These are phyloP conservation scores for Austroboletus niveus DNA, from an alignment of 1,284 basidiomycete genomes.

Conservation along the genomic window DNA sequence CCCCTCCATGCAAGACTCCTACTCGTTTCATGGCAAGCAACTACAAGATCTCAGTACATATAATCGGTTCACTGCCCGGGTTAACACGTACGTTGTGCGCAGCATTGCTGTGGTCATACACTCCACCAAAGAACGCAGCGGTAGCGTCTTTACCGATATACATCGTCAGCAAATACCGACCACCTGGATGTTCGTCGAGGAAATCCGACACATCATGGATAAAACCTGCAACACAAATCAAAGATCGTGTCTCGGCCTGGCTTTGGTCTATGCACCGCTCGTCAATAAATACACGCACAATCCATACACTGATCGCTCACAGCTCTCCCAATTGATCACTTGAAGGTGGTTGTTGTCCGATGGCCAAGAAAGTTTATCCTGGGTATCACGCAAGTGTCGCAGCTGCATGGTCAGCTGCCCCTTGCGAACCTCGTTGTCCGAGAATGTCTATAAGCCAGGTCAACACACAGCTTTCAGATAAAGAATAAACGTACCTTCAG, in stretches of 20 bases:
- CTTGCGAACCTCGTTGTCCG: slow-evolving; percentile 91
- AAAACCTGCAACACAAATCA: slow-evolving; percentile 85
- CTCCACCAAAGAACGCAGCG: slow-evolving; percentile 91
- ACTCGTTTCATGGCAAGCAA: slow-evolving; percentile 89
- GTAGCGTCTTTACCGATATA: slow-evolving; percentile 83
- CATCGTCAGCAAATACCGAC: slow-evolving; percentile 65
- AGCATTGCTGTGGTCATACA: slow-evolving; percentile 92
- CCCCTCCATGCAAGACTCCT: slow-evolving; percentile 79
- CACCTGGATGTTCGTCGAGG: slow-evolving; percentile 87
- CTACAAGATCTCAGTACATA: slow-evolving; percentile 33
- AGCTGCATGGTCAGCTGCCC: slow-evolving; percentile 93
- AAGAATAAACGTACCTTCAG: slow-evolving; percentile 52
- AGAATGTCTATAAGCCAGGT: slow-evolving; percentile 59
- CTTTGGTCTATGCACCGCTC: slow-evolving; percentile 54
- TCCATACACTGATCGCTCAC: slow-evolving; percentile 41
- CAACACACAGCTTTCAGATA: background rate
- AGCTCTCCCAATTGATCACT: slow-evolving; percentile 84
- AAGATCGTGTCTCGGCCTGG: slow-evolving; percentile 71
- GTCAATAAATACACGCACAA: slow-evolving; percentile 8
- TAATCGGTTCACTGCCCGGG: background rate
- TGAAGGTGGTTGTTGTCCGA: slow-evolving; percentile 74
- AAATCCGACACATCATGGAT: slow-evolving; percentile 90
- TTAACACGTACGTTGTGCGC: slow-evolving; percentile 70
- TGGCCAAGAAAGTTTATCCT: slow-evolving; percentile 78
- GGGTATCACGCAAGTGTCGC: slow-evolving; percentile 73